Evolutionary conservation across 1,139 yeast genomes (phyloP), one percentile per base, ranked within the genome.

Genomic region (Hansenula anomala): DNA sequence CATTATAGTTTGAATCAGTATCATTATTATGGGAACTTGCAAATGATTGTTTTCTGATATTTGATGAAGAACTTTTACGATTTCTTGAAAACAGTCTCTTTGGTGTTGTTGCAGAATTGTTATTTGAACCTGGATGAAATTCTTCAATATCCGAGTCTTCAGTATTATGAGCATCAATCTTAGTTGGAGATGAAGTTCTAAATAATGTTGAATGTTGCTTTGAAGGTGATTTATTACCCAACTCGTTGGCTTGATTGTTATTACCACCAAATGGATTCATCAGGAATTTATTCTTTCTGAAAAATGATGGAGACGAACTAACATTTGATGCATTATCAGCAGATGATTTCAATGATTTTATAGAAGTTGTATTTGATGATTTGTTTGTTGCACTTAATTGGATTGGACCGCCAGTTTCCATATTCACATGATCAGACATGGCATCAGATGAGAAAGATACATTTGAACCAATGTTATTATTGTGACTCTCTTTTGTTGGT

Each of bases 21-120:
- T 45, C 39, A 22, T 22, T n/a, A 26, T 37, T 36, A 23, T 39
- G 28, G 15, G 42, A 34, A 17, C 45, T 47, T 6, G 54, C 38
- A 30, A 52, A 44, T 13, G 55, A 45, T 33, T 51, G 52, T 34
- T 49, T 46, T 28, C 56, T 44, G 12, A 35, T 27, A 30, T 36
- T 41, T 9, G 39, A 29, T 12, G 33, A 22, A 3, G 47, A 44
- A 4, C 44, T 29, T 38, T 48, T 49, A 29, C 53, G 40, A 19
- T 34, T 36, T 41, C 49, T 43, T 13, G 48, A 45, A 23, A 51
- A 48, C 34, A 49, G 40, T 31, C 41, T 50, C 34, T 41, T 45
- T 12, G 53, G 39, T n/a, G 48, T 28, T 9, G 28, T 37, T 17
- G 16, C 17, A 4, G 34, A n/a, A n/a, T n/a, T n/a, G n/a, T n/a